These are phyloP conservation scores for Ephemerocybe angulata DNA, from an alignment of 768 basidiomycete species.

Conservation along the genomic window DNA sequence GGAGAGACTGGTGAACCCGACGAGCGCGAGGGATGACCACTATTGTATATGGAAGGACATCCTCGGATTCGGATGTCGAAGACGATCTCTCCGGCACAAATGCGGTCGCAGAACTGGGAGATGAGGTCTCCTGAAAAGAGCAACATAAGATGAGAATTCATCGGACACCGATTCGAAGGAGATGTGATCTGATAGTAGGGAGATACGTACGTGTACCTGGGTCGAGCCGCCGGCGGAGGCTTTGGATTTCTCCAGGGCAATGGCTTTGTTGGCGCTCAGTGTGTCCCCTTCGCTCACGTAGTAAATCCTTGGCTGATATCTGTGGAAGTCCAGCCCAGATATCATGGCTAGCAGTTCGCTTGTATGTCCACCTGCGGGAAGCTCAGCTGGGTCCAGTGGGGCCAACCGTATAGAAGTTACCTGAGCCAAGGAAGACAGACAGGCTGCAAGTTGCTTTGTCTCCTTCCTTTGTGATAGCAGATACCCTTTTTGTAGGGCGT, in stretches of 20 bases:
- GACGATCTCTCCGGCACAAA: no score
- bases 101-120: no score
- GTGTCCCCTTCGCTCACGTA: constrained; percentile 78
- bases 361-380: constrained; percentile 82
- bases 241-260: constrained; percentile 54
- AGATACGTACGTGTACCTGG: neutral
- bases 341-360: constrained; percentile 76
- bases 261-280: constrained; percentile 71
- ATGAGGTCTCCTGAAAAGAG: no score
- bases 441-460: constrained; percentile 37
- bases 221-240: constrained; percentile 4
- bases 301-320: constrained; percentile 78
- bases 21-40: constrained; percentile 83
- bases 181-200: no score
- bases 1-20: constrained; percentile 74
- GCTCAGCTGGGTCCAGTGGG: neutral
- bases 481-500: neutral
- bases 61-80: no score
- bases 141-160: no score
- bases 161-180: no score
- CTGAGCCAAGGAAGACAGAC: constrained; percentile 92
- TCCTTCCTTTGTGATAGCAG: neutral
- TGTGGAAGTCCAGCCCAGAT: constrained; percentile 66
- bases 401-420: constrained; percentile 38
- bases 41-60: constrained; percentile 44